These are phyloP conservation scores for Vigna radiata DNA, from an alignment of 306 rosid genomes.

Conservation along the genomic window DNA sequence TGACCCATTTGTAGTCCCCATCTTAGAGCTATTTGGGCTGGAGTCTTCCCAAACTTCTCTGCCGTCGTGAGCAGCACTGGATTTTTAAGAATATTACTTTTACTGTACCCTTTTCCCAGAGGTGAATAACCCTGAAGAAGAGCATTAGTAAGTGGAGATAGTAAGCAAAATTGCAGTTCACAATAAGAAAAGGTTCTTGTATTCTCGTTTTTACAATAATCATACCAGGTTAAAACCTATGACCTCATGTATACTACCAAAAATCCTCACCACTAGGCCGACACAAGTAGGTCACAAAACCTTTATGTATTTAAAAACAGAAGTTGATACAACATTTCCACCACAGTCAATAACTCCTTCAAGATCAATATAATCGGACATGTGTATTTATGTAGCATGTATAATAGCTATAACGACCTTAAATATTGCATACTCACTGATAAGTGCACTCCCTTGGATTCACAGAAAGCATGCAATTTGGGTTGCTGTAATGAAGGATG, in stretches of 20 bases:
- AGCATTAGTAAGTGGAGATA: constrained; percentile 17
- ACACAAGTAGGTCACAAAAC: background rate
- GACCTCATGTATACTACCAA: background rate
- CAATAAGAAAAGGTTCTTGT: too few species aligned
- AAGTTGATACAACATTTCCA: background rate
- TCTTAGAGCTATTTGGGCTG: constrained; percentile 79
- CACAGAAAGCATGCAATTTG: constrained; percentile 50
- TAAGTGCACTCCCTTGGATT: constrained; percentile 59
- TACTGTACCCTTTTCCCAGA: constrained; percentile 45
- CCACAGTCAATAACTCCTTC: background rate
- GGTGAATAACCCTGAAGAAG: constrained; percentile 58
- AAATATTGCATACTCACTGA: constrained; percentile 53
- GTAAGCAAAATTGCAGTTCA: too few species aligned
- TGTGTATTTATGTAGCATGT: background rate
- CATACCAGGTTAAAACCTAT: background rate
- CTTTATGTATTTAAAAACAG: background rate
- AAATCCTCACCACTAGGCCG: background rate
- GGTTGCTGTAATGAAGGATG: constrained; percentile 57
- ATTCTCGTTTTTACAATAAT: background rate
- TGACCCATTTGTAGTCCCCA: constrained; percentile 88
- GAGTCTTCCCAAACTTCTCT: constrained; percentile 68
- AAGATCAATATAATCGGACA: constrained; percentile 1
- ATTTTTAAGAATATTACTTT: constrained; percentile 51
- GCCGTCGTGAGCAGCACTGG: constrained; percentile 50
- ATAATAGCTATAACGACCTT: background rate